Conservation (phyloP, 371 early-diverging fungal species). For the Mucor saturninus region DNA sequence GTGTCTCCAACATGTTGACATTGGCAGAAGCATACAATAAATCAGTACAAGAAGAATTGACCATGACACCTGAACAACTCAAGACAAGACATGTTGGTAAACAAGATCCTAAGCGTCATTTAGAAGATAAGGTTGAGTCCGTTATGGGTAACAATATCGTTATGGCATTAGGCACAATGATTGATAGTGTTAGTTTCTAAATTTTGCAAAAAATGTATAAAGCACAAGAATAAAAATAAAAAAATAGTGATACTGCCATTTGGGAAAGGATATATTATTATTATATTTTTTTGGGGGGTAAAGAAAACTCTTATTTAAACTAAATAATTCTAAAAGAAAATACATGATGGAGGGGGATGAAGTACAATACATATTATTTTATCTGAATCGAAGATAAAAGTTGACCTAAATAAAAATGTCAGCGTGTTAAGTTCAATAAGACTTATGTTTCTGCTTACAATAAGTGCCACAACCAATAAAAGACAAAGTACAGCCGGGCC, state of each 20-base stretch:
- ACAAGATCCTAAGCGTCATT: constrained; percentile 97
- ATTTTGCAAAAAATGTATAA: background rate
- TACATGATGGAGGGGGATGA: background rate
- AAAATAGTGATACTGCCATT: background rate
- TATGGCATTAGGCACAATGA: constrained; percentile 90
- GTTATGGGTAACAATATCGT: constrained; percentile 96
- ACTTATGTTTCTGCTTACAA: constrained; percentile 16
- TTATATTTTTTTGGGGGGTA: background rate
- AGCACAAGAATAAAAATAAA: background rate
- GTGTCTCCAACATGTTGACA: constrained; percentile 82
- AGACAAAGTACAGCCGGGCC: constrained; percentile 85
- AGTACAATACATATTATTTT: constrained; percentile 11
- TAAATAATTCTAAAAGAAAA: constrained; percentile 2
- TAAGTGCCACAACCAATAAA: constrained; percentile 65
- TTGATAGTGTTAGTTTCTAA: constrained; percentile 83
- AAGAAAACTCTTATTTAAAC: background rate
- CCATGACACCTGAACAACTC: constrained; percentile 93
- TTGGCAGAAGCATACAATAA: constrained; percentile 95
- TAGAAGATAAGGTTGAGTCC: constrained; percentile 88
- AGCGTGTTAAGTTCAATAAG: background rate
- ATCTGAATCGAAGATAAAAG: constrained; percentile 39
- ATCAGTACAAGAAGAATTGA: constrained; percentile 93
- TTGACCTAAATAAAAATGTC: constrained; percentile 26
- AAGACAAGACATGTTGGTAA: constrained; percentile 97
- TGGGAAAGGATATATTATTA: background rate